Evolutionary conservation across 495 filamentous ascomycete genomes (phyloP).

Genomic region (Hypomontagnella monticulosa): DNA sequence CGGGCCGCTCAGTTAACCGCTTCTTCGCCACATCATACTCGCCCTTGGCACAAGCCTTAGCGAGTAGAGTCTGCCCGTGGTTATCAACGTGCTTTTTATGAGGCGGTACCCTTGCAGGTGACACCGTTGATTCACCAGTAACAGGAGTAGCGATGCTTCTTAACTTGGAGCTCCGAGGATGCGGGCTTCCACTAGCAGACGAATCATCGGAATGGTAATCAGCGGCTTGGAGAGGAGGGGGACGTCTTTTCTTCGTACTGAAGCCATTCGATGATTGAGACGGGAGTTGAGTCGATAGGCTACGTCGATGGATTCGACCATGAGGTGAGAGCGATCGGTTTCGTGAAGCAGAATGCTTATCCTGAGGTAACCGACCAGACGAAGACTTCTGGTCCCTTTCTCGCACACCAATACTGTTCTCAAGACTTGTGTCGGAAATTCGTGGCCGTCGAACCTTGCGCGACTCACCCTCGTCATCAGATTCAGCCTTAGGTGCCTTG

Average conservation of each 20-base stretch:
- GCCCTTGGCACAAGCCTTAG: slow-evolving; percentile 82
- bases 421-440: slow-evolving; percentile 54
- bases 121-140: slow-evolving; percentile 65
- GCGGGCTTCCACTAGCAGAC: slow-evolving; percentile 73
- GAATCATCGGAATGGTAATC: slow-evolving; percentile 79
- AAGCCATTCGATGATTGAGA: slow-evolving; percentile 61
- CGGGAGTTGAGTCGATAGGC: slow-evolving; percentile 69
- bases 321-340: slow-evolving; percentile 73
- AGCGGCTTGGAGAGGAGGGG: slow-evolving; percentile 66
- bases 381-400: slow-evolving; percentile 45
- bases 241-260: slow-evolving; percentile 65
- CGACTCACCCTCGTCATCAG: slow-evolving; percentile 59
- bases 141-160: slow-evolving; percentile 69
- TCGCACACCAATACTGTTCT: slow-evolving; percentile 47
- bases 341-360: slow-evolving; percentile 51
- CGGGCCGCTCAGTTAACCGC: slow-evolving; percentile 76
- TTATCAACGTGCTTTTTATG: slow-evolving; percentile 86
- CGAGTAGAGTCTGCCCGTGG: slow-evolving; percentile 84
- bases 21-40: slow-evolving; percentile 75
- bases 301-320: slow-evolving; percentile 66
- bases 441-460: slow-evolving; percentile 60
- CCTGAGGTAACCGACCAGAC: slow-evolving; percentile 47
- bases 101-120: slow-evolving; percentile 71
- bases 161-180: slow-evolving; percentile 71
- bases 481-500: slow-evolving; percentile 57